These are phyloP conservation scores for Penicillium pancosmium DNA, from an alignment of 495 filamentous ascomycete species.

Conservation along the genomic window DNA sequence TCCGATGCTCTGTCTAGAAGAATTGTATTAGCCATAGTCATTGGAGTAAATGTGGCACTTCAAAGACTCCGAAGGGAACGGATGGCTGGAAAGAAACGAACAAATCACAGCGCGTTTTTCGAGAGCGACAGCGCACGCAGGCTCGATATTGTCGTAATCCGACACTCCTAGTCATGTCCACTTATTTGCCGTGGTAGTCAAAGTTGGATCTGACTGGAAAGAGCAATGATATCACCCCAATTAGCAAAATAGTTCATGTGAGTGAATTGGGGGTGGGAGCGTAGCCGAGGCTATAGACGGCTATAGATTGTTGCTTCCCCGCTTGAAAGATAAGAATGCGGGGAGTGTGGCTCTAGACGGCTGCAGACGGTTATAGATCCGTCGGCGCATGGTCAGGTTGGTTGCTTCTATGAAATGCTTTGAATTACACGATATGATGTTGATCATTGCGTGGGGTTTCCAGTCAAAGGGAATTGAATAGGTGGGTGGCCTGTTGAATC, in stretches of 20 bases:
- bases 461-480: too few species aligned
- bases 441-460: too few species aligned
- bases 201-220: not conserved
- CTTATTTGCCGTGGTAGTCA: not conserved
- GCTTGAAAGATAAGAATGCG: not conserved
- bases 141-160: conserved; percentile 14
- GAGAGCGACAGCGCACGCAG: conserved; percentile 15
- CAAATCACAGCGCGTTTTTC: conserved; percentile 21
- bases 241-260: not conserved
- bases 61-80: not conserved
- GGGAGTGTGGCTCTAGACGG: not conserved
- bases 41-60: not conserved
- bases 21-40: not conserved
- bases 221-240: not conserved
- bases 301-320: not conserved
- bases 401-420: too few species aligned
- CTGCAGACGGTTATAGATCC: not conserved
- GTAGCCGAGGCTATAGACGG: not conserved
- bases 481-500: too few species aligned
- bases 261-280: not conserved
- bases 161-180: not conserved
- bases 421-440: too few species aligned
- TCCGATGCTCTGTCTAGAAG: conserved; percentile 3
- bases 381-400: too few species aligned
- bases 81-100: conserved; percentile 1